A percentile compares a stretch with the other conserved stretches of the same genome.
Conservation (phyloP, 169 alveolate genomes). For the Plasmodium gonderi region DNA sequence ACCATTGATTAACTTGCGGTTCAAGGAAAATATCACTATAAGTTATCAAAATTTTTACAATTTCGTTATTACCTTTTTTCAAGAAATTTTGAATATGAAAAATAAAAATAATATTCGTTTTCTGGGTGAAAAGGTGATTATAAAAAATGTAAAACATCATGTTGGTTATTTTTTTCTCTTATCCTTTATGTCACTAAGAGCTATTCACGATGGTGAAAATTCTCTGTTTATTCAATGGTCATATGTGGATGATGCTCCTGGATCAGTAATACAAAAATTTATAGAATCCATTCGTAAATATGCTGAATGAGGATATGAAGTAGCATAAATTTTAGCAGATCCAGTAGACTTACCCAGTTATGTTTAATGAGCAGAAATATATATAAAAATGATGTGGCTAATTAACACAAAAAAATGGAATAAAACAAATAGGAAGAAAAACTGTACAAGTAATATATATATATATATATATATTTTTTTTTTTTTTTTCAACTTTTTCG, state of each 20-base stretch:
- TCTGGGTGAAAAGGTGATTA: constrained; percentile 50
- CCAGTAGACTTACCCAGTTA: no score
- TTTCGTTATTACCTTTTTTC: constrained; percentile 72
- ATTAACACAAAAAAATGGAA: no score
- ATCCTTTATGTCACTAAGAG: constrained; percentile 62
- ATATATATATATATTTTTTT: no score
- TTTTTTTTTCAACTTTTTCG: no score
- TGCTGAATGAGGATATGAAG: neutral
- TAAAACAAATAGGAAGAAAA: no score
- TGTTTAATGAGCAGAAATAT: no score
- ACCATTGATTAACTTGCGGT: constrained; percentile 60
- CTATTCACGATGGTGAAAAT: constrained; percentile 70
- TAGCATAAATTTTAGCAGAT: no score
- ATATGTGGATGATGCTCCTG: constrained; percentile 41
- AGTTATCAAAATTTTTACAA: constrained; percentile 47
- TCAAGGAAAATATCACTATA: constrained; percentile 39
- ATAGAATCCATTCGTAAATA: constrained; percentile 17
- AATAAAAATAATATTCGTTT: constrained; percentile 23
- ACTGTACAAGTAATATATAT: no score
- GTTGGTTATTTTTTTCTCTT: constrained; percentile 31
- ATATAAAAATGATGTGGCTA: no score
- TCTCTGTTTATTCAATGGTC: constrained; percentile 65
- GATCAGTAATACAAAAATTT: constrained; percentile 39
- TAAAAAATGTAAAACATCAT: constrained; percentile 42
- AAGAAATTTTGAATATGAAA: constrained; percentile 56